Base-by-base conservation (phyloP, 1,284 basidiomycete species). In the Uromyces viciae-fabae region DNA sequence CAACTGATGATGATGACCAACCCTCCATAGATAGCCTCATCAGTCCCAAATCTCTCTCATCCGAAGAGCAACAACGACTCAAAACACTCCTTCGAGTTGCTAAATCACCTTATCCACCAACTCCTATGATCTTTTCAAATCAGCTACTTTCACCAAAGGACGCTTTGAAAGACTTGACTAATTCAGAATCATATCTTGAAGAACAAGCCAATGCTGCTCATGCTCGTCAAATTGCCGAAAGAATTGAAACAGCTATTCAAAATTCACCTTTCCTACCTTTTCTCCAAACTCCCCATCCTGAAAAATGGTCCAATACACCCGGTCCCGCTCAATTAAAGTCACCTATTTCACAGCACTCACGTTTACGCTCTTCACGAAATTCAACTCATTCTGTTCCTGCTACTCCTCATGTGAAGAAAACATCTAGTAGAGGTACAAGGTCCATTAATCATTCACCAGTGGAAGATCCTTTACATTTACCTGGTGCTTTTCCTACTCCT, bases 71-170 rank as follows among this genome's bases (percentile, higher is more conserved):
- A 66, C 60, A 64, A 11, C 46, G 46, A 25, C 62, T 43, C 42
- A 43, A 77, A 66, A 77, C 60, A 2, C 75, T 77, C 28, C 46
- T 77, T n/a, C 66, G 56, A 43, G 62, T 77, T 28, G 62, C 28
- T 38, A 19, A 43, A 31, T 52, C 60, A 9, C 49, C 75, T 22
- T 28, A 33, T 28, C 28, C 62, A 33, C 58, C 62, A 3, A 49
- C 25, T 40, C 75, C 75, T 28, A 17, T 25, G 9, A 25, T 62
- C 62, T 75, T 43, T 42, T 19, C 46, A 25, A 46, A 43, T 68
- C n/a, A n/a, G n/a, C 60, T 46, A 7, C 60, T 77, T 36, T 58
- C 54, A n/a, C 56, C 52, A n/a, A 56, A 31, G 14, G 14, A 15
- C 7, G 25, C 4, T 31, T 46, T 15, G 19, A 28, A 72, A 33